phyloP scores from a whole-genome alignment of 176 grass and related monocot species.

The Coix lacrymajobi region DNA sequence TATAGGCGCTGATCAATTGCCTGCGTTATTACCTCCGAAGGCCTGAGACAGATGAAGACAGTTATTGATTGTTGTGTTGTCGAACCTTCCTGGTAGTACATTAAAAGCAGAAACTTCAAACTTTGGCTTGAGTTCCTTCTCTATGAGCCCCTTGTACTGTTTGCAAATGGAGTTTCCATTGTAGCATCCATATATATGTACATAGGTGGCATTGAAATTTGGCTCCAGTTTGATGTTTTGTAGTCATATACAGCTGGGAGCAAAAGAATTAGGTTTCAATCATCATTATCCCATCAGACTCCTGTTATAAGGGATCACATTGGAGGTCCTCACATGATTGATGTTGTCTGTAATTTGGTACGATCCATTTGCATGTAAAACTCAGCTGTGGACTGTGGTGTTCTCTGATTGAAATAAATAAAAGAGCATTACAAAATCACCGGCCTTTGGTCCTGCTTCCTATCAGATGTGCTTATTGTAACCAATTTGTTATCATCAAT shows the following conservation, averaged over 20 bases:
- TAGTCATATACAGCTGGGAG: constrained; percentile 4
- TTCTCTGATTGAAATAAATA: constrained; percentile 16
- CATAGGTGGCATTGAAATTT: constrained; percentile 21
- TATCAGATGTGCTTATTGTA: not conserved
- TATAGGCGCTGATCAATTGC: constrained; percentile 63
- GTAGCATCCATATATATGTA: not conserved
- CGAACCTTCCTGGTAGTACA: not conserved
- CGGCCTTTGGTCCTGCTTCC: not conserved
- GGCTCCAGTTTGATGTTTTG: not conserved
- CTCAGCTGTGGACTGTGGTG: not conserved
- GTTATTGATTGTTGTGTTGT: constrained; percentile 55
- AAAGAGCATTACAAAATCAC: not conserved
- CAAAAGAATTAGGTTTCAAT: not conserved
- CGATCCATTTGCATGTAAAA: constrained; percentile 26
- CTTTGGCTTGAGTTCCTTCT: not conserved
- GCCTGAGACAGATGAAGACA: constrained; percentile 92
- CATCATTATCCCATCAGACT: not conserved
- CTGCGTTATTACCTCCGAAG: constrained; percentile 89
- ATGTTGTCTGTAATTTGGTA: constrained; percentile 8
- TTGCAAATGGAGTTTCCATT: constrained; percentile 17
- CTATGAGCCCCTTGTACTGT: constrained; percentile 12
- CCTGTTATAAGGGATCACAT: constrained; percentile 20
- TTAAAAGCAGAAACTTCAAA: not conserved
- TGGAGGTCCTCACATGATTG: constrained; percentile 4
- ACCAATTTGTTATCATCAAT: not conserved